phyloP scores from a whole-genome alignment of 495 filamentous ascomycete genomes.

The Penicillium chermesinum region DNA sequence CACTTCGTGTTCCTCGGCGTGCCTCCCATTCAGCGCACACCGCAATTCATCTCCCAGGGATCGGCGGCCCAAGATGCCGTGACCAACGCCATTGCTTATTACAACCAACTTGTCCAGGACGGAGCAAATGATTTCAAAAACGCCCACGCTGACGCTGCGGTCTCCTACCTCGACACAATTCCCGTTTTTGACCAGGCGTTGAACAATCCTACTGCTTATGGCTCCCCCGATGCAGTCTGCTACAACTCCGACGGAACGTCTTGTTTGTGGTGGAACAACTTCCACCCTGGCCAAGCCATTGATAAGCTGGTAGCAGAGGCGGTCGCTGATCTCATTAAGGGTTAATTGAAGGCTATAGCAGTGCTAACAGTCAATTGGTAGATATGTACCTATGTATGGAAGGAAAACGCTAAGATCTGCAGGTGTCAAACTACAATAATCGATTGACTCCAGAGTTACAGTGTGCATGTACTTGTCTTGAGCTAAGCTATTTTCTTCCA shows the following conservation, averaged over 20 bases:
- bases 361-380: background rate
- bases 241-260: background rate
- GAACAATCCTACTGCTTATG: background rate
- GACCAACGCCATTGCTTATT: background rate
- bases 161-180: background rate
- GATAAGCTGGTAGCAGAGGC: background rate
- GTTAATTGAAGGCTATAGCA: no score
- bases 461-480: no score
- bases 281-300: background rate
- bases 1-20: background rate
- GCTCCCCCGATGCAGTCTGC: background rate
- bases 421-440: no score
- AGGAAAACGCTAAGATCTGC: no score
- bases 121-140: background rate
- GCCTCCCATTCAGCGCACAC: background rate
- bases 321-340: background rate
- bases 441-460: no score
- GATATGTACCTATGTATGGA: background rate
- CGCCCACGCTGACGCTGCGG: background rate
- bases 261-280: background rate
- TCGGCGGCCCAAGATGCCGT: background rate
- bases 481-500: no score
- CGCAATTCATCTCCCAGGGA: background rate
- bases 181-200: background rate
- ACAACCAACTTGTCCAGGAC: background rate